Conservation (phyloP, 306 rosid genomes). For the Lotus japonicus region DNA sequence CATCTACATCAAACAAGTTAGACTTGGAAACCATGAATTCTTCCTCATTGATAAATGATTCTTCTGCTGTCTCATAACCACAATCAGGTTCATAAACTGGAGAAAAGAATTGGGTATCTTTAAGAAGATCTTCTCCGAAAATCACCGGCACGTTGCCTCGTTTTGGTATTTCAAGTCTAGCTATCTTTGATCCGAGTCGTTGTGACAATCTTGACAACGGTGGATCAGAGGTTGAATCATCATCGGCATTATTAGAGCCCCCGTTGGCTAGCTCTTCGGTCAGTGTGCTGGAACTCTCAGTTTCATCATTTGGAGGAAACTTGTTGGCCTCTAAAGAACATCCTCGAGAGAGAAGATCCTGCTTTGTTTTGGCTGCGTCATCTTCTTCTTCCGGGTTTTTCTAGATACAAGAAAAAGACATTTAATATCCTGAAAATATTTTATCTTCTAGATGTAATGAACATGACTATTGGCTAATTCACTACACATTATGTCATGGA, state of each 20-base stretch:
- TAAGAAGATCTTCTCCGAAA: slow-evolving; percentile 16
- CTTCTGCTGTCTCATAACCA: slow-evolving; percentile 83
- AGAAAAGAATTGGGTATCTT: slow-evolving; percentile 4
- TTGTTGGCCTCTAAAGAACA: slow-evolving; percentile 19
- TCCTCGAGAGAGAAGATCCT: not conserved
- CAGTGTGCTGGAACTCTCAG: not conserved
- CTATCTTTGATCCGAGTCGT: slow-evolving; percentile 39
- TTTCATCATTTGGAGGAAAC: slow-evolving; percentile 7
- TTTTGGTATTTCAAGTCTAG: slow-evolving; percentile 56
- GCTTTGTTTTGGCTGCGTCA: slow-evolving; percentile 16
- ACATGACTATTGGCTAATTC: not conserved
- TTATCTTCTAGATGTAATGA: slow-evolving; percentile 32
- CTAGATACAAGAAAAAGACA: slow-evolving; percentile 31
- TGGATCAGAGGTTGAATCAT: slow-evolving; percentile 17
- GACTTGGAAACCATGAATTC: slow-evolving; percentile 66
- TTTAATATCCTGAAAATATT: not conserved
- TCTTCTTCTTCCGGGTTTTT: slow-evolving; percentile 58
- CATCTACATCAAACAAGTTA: slow-evolving; percentile 54
- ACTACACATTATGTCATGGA: not conserved
- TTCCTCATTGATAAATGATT: slow-evolving; percentile 55
- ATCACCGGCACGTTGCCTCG: slow-evolving; percentile 16
- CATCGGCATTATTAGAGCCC: slow-evolving; percentile 25
- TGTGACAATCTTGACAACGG: slow-evolving; percentile 43
- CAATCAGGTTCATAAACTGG: slow-evolving; percentile 30
- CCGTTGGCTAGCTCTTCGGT: slow-evolving; percentile 25